These are phyloP conservation scores for Capsicum baccatum DNA, from an alignment of 257 asterid species.

Conservation along the genomic window DNA sequence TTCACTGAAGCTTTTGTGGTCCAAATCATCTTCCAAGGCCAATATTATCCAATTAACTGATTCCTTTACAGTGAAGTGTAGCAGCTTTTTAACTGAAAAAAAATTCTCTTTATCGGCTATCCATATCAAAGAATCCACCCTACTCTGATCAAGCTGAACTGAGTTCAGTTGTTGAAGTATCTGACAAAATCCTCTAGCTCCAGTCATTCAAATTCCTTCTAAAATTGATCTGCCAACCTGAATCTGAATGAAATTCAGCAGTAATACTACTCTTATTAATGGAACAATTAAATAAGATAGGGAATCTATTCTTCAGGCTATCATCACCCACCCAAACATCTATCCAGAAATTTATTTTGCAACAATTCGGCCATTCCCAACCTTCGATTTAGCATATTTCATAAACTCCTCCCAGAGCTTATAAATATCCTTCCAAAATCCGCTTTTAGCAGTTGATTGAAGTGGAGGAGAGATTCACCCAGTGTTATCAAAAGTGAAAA, in stretches of 20 bases:
- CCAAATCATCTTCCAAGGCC: neutral
- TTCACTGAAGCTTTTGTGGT: neutral
- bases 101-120: neutral
- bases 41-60: neutral
- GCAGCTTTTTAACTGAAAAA: neutral
- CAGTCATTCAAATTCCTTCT: neutral
- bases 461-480: neutral
- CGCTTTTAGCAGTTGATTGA: neutral
- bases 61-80: neutral
- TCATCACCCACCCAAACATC: neutral
- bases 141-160: neutral
- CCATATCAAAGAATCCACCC: neutral
- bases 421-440: neutral
- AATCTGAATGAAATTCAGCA: neutral
- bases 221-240: neutral
- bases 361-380: neutral
- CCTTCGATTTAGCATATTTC: neutral
- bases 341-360: slow-evolving; percentile 7
- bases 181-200: neutral
- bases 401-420: neutral
- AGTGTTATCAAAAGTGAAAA: too few relatives aligned
- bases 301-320: neutral
- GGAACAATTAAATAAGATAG: neutral
- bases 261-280: neutral
- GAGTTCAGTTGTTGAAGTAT: neutral